Conservation (phyloP, 1,284 basidiomycete species). For the Ustilago trichophora region DNA sequence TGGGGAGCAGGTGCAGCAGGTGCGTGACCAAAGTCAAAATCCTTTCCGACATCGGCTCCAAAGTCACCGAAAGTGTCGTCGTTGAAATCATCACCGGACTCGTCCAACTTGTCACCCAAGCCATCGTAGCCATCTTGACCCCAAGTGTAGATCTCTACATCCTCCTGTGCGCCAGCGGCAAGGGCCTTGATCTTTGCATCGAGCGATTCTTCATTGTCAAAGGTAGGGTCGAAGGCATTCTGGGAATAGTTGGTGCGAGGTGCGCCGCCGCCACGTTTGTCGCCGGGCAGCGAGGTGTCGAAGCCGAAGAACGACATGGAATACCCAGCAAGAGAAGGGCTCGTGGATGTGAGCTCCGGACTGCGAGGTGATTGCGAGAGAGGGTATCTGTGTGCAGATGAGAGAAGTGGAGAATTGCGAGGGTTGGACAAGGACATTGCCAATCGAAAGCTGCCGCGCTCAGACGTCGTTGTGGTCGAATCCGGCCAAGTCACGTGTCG, state of each 20-base stretch:
- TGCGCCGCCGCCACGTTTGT: slow-evolving; percentile 14
- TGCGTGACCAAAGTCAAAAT: slow-evolving; percentile 82
- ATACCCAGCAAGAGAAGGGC: not conserved
- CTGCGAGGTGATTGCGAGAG: no score
- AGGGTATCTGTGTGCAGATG: no score
- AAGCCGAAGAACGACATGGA: slow-evolving; percentile 66
- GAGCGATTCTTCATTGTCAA: slow-evolving; percentile 57
- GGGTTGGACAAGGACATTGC: no score
- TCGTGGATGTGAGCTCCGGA: no score
- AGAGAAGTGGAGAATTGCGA: no score
- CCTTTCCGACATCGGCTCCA: slow-evolving; percentile 71
- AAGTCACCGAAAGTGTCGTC: slow-evolving; percentile 88
- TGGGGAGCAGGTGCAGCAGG: slow-evolving; percentile 36
- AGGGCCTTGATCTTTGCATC: slow-evolving; percentile 69
- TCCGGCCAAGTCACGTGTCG: slow-evolving; percentile 11
- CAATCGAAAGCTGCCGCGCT: no score
- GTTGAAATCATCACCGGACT: slow-evolving; percentile 68
- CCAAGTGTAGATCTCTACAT: slow-evolving; percentile 86
- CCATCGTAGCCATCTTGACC: slow-evolving; percentile 88
- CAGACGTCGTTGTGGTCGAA: slow-evolving; percentile 2
- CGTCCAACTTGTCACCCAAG: slow-evolving; percentile 85
- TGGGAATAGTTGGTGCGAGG: slow-evolving; percentile 17
- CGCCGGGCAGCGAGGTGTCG: slow-evolving; percentile 61
- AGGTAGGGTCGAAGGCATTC: slow-evolving; percentile 42
- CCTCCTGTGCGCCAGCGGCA: slow-evolving; percentile 72